Evolutionary conservation across 352 stramenopile genomes (phyloP).

Genomic region (Pythium aquatile): DNA sequence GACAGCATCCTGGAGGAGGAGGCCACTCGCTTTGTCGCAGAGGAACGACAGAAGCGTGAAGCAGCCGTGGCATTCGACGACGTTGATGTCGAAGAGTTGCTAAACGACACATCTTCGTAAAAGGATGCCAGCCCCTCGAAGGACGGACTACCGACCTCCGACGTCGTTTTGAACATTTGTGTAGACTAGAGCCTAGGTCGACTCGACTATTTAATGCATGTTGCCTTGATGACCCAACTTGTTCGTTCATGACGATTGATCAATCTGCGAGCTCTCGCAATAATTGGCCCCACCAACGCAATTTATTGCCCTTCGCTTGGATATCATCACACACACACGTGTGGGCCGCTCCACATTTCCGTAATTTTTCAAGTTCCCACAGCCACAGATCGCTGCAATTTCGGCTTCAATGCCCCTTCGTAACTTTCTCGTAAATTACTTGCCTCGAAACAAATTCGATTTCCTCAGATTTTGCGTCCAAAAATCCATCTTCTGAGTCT

Average conservation of each 20-base stretch:
- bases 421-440: conserved; percentile 9
- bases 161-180: conserved; percentile 1
- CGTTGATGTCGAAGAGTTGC: conserved; percentile 60
- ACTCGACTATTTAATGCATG: not conserved
- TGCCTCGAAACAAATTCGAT: not conserved
- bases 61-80: conserved; percentile 53
- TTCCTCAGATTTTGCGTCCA: not conserved
- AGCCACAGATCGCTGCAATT: conserved; percentile 17
- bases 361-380: conserved; percentile 8
- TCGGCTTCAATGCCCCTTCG: not conserved
- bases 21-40: conserved; percentile 50
- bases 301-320: too few relatives aligned
- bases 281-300: not conserved
- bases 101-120: conserved; percentile 37
- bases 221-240: not conserved
- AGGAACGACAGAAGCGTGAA: conserved; percentile 43
- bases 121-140: not conserved
- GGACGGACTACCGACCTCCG: not conserved
- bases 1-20: conserved; percentile 67
- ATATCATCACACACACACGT: not conserved
- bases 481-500: conserved; percentile 20
- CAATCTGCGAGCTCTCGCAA: not conserved
- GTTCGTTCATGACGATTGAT: not conserved
- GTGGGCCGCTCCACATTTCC: conserved; percentile 1
- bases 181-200: conserved; percentile 9